Base-by-base conservation (phyloP, 257 asterid genomes). In the Gentiana straminea region DNA sequence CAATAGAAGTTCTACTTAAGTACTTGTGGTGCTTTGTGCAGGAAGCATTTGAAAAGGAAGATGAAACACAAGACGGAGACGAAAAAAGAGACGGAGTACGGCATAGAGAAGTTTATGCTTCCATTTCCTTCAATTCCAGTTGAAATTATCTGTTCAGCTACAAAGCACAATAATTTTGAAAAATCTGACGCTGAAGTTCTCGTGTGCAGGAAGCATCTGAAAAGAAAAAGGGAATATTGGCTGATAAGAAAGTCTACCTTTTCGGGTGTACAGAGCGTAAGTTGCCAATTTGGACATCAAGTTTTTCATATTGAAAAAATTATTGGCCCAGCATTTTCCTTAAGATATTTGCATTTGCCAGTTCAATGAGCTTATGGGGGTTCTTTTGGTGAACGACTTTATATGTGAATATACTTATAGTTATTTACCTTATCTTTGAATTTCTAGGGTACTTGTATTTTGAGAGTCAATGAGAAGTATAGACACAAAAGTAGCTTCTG, bases 231-330 rank as follows among this genome's bases (percentile, higher is more conserved):
- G 95, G 95, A 24, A 80, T 78, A 62, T 81, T 92, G 45, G 69
- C 68, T 60, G 75, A 82, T 49, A 75, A 83, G 63, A 83, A 62
- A 51, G 97, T 92, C 66, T 92, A 83, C 68, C 94, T 92, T 51
- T 92, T 88, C 58, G 93, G 89, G 61, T 81, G 94, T 63, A 92
- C 97, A 10, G 98, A 92, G 70, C 95, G 97, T 92, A 81, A 81
- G 95, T 79, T 33, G 37, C 5, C n/a, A 9, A 1, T 11, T 10
- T 54, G 8, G 7, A 15, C 12, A 10, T 13, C 7, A 8, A 0
- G 36, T 7, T 33, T 2, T 35, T 6, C 12, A 24, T 24, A 24
- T 4, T 5, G 7, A 41, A 35, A 33, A 33, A 54, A 54, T 34
- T 35, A 35, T 34, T 33, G 58, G 32, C 35, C 9, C 45, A 55